These are phyloP conservation scores for Mesostigma viride DNA, from an alignment of 139 green algal species.

Conservation along the genomic window DNA sequence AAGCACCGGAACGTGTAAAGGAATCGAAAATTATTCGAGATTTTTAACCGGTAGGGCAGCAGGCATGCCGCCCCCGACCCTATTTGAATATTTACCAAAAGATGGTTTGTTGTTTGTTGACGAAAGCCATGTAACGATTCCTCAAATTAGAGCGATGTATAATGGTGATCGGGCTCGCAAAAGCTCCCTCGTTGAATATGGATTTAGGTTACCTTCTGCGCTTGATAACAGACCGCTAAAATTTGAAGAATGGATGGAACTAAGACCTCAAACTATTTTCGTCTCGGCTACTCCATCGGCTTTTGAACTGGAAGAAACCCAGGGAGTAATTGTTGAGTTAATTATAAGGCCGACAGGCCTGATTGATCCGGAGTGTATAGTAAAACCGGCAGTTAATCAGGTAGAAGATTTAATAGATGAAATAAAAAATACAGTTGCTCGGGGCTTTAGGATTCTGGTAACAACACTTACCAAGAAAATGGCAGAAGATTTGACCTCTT, in stretches of 20 bases:
- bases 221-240: too few relatives aligned
- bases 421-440: neutral
- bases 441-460: slow-evolving; percentile 10
- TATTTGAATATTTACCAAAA: slow-evolving; percentile 24
- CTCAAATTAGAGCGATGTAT: slow-evolving; percentile 28
- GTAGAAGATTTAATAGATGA: slow-evolving; percentile 8
- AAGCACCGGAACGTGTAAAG: slow-evolving; percentile 17
- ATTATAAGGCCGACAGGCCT: slow-evolving; percentile 22
- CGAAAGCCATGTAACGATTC: slow-evolving; percentile 28
- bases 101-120: slow-evolving; percentile 27
- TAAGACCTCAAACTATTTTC: slow-evolving; percentile 20
- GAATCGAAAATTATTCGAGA: slow-evolving; percentile 30
- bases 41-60: slow-evolving; percentile 4
- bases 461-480: slow-evolving; percentile 23
- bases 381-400: slow-evolving; percentile 6
- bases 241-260: too few relatives aligned
- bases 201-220: too few relatives aligned
- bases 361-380: slow-evolving; percentile 16
- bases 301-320: slow-evolving; percentile 10
- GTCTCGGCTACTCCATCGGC: slow-evolving; percentile 22
- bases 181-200: slow-evolving; percentile 3
- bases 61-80: slow-evolving; percentile 14
- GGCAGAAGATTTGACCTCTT: slow-evolving; percentile 20
- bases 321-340: slow-evolving; percentile 16
- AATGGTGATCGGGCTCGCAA: slow-evolving; percentile 21